These are phyloP conservation scores for Venturiaceae sp. DNA, from an alignment of 2,329 filamentous ascomycete species.

Conservation along the genomic window DNA sequence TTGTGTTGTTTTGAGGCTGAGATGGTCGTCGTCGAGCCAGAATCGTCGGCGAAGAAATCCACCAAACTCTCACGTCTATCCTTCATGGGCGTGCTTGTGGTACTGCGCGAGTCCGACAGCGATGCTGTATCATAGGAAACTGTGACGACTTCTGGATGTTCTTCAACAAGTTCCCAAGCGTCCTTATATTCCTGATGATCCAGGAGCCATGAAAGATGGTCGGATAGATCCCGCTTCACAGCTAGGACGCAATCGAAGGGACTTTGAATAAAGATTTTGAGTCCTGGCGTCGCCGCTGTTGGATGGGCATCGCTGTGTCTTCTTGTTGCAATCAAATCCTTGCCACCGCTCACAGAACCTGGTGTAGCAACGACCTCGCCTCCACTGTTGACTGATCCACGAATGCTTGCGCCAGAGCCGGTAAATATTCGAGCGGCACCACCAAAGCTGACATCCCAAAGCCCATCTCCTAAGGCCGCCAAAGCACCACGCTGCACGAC, in stretches of 20 bases:
- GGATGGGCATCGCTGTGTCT: constrained; percentile 30
- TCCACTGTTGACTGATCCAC: constrained; percentile 31
- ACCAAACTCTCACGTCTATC: constrained; percentile 32
- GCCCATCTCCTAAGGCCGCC: constrained; percentile 64
- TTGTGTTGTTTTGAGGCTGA: constrained; percentile 49
- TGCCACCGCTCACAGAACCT: constrained; percentile 23
- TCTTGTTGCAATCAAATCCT: constrained; percentile 7
- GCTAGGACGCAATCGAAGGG: constrained; percentile 95
- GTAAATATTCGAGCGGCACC: constrained; percentile 82
- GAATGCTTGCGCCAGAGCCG: constrained; percentile 74
- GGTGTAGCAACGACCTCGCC: constrained; percentile 24
- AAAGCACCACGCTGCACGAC: constrained; percentile 62
- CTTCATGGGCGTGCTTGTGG: constrained; percentile 31
- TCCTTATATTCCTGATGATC: constrained; percentile 72
- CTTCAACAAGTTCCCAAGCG: constrained; percentile 82
- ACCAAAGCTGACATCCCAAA: constrained; percentile 77
- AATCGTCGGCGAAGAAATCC: constrained; percentile 67
- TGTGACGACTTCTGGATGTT: constrained; percentile 64
- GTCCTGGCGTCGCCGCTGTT: constrained; percentile 43
- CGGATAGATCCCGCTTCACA: constrained; percentile 74
- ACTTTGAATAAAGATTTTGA: constrained; percentile 89
- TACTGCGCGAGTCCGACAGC: neutral
- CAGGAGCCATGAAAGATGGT: constrained; percentile 79
- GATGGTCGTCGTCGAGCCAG: constrained; percentile 49
- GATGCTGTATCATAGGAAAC: constrained; percentile 4